phyloP scores from a whole-genome alignment of 163 green algal genomes.

The Chloromonas sp. region DNA sequence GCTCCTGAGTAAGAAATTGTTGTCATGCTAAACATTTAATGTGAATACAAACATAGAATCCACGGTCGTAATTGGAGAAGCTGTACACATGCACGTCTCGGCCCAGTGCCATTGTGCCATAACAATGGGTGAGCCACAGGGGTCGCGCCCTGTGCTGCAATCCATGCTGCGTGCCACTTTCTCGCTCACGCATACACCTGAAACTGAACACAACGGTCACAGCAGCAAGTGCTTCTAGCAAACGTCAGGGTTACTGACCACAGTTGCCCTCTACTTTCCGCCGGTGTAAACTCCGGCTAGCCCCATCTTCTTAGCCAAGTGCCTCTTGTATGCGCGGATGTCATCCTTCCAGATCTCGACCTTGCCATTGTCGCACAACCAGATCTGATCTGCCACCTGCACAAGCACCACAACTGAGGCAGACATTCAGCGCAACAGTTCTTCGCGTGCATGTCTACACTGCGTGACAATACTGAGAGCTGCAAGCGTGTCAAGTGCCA shows the following conservation, averaged over 20 bases:
- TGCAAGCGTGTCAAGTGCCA: conserved; percentile 8
- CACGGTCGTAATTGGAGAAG: too few species aligned
- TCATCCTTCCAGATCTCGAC: conserved; percentile 72
- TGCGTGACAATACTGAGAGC: not conserved
- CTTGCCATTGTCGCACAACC: conserved; percentile 75
- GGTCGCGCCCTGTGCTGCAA: not conserved
- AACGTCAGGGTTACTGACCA: too few species aligned
- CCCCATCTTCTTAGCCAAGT: conserved; percentile 62
- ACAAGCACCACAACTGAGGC: conserved; percentile 1
- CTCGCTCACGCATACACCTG: not conserved
- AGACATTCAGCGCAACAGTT: conserved; percentile 1
- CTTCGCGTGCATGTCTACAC: too few species aligned
- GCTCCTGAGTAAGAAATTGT: too few species aligned
- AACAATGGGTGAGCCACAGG: too few species aligned
- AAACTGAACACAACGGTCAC: too few species aligned
- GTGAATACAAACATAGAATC: too few species aligned
- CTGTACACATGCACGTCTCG: too few species aligned
- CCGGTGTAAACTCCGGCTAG: not conserved
- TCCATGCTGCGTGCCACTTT: not conserved
- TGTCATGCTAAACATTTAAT: too few species aligned
- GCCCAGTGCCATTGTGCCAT: too few species aligned
- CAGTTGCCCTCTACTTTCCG: not conserved
- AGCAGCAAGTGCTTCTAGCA: too few species aligned
- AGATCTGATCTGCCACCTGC: conserved; percentile 80
- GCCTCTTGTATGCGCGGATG: conserved; percentile 78